Evolutionary conservation across 1,139 yeast species (phyloP).

Genomic region (Spathaspora jeffriesii): DNA sequence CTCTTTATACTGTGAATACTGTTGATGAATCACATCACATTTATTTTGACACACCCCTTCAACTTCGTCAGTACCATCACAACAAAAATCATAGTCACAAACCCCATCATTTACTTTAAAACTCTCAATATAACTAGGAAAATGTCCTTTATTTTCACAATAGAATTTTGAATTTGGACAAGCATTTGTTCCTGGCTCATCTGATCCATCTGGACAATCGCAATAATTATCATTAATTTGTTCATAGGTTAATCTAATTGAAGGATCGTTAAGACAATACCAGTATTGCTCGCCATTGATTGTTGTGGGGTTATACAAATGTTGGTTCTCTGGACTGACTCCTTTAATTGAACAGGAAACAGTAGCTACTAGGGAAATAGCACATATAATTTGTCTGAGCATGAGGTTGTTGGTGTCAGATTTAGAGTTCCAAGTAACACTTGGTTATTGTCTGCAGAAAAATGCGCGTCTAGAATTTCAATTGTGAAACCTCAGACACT

Average conservation of each 20-base stretch:
- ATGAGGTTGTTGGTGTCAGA: background rate
- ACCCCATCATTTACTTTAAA: slow-evolving; percentile 83
- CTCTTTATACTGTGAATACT: slow-evolving; percentile 23
- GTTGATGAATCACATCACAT: slow-evolving; percentile 51
- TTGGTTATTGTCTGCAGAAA: background rate
- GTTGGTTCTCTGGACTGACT: slow-evolving; percentile 38
- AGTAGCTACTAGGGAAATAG: background rate
- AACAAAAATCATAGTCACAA: slow-evolving; percentile 87
- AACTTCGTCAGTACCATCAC: slow-evolving; percentile 93
- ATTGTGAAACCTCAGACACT: background rate
- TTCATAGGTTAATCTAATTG: slow-evolving; percentile 54
- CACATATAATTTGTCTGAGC: background rate
- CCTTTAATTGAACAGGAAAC: slow-evolving; percentile 19
- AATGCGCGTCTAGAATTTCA: background rate
- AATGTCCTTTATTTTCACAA: slow-evolving; percentile 77
- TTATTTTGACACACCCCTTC: slow-evolving; percentile 52
- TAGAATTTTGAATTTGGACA: slow-evolving; percentile 59
- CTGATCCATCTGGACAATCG: slow-evolving; percentile 98
- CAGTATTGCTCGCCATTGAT: slow-evolving; percentile 47
- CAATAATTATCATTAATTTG: slow-evolving; percentile 88
- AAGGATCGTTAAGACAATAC: slow-evolving; percentile 70
- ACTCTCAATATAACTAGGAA: slow-evolving; percentile 56
- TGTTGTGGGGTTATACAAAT: slow-evolving; percentile 53
- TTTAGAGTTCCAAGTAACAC: background rate
- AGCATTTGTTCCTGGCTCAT: slow-evolving; percentile 95